Evolutionary conservation across 2,329 filamentous ascomycete genomes (phyloP).

Genomic region (Monosporascus sp.): DNA sequence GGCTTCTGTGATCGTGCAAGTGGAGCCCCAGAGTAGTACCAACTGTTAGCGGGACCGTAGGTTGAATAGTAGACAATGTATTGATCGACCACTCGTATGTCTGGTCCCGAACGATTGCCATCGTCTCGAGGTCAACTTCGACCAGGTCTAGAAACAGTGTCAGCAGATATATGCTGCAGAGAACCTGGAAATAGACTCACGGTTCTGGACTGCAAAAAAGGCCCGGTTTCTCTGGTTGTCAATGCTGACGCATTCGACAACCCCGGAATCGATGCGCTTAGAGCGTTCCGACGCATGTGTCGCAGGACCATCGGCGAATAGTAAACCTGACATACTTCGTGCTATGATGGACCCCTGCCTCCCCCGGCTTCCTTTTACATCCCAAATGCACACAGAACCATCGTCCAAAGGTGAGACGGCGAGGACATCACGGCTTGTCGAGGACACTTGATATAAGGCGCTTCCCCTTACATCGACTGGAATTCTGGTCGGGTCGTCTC

Average conservation of each 20-base stretch:
- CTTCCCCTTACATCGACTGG: constrained; percentile 66
- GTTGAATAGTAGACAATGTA: constrained; percentile 65
- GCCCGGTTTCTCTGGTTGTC: constrained; percentile 62
- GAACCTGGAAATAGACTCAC: constrained; percentile 35
- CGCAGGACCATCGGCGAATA: constrained; percentile 52
- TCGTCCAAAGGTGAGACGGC: constrained; percentile 78
- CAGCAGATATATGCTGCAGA: constrained; percentile 3
- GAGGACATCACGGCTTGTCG: constrained; percentile 45
- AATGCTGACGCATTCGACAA: constrained; percentile 79
- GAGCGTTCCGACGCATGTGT: constrained; percentile 41
- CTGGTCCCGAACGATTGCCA: constrained; percentile 63
- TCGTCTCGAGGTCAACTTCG: constrained; percentile 72
- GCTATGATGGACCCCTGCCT: constrained; percentile 59
- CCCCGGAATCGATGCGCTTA: constrained; percentile 64
- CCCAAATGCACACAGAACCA: constrained; percentile 84
- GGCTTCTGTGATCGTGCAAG: constrained; percentile 68
- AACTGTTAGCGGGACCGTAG: constrained; percentile 69
- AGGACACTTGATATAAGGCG: constrained; percentile 56
- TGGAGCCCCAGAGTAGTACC: constrained; percentile 79
- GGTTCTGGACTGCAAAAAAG: constrained; percentile 74
- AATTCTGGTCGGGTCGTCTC: constrained; percentile 36
- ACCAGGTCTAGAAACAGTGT: constrained; percentile 49
- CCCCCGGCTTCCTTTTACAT: constrained; percentile 53
- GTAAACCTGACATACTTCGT: constrained; percentile 59
- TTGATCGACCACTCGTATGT: constrained; percentile 79